phyloP scores from a whole-genome alignment of 1,284 basidiomycete genomes.

The Puccinia triticina region DNA sequence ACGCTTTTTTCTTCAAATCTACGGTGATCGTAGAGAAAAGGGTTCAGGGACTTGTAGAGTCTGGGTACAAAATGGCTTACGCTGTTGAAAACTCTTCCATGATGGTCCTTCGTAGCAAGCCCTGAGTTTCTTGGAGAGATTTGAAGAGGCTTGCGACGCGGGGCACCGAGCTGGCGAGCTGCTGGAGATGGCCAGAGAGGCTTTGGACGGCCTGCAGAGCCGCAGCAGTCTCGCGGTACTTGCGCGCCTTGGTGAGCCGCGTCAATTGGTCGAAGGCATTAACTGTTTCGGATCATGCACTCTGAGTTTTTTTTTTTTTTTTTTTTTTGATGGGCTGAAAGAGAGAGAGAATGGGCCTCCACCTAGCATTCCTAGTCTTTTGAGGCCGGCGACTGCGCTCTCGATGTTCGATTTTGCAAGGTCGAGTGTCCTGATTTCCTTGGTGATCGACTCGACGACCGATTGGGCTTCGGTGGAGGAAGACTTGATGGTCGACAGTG shows the following conservation, averaged over 20 bases:
- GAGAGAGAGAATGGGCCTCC: constrained; percentile 55
- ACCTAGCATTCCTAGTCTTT: constrained; percentile 92
- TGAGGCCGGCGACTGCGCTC: constrained; percentile 83
- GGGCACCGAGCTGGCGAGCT: constrained; percentile 72
- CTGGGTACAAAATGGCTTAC: constrained; percentile 65
- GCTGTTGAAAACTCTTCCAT: constrained; percentile 87
- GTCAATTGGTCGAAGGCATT: constrained; percentile 80
- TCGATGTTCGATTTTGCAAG: constrained; percentile 91
- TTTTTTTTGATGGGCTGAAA: neutral
- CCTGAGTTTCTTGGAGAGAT: constrained; percentile 76
- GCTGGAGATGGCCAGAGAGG: constrained; percentile 73
- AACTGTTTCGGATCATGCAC: constrained; percentile 63
- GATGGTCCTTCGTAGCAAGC: constrained; percentile 73
- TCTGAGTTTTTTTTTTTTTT: constrained; percentile 20
- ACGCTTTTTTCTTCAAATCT: constrained; percentile 52
- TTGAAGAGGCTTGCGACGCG: constrained; percentile 76
- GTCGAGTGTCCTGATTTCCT: constrained; percentile 93
- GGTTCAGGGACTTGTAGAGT: neutral
- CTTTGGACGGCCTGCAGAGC: constrained; percentile 76
- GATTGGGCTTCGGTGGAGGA: constrained; percentile 87
- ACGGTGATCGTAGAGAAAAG: neutral
- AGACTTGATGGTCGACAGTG: constrained; percentile 48
- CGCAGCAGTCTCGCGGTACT: constrained; percentile 75
- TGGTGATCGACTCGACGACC: constrained; percentile 90
- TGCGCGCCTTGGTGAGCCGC: constrained; percentile 71